Percentiles rank a stretch among this genome's conserved stretches.
These are phyloP conservation scores for Austropuccinia psidii DNA, from an alignment of 1,284 basidiomycete species.

Conservation along the genomic window DNA sequence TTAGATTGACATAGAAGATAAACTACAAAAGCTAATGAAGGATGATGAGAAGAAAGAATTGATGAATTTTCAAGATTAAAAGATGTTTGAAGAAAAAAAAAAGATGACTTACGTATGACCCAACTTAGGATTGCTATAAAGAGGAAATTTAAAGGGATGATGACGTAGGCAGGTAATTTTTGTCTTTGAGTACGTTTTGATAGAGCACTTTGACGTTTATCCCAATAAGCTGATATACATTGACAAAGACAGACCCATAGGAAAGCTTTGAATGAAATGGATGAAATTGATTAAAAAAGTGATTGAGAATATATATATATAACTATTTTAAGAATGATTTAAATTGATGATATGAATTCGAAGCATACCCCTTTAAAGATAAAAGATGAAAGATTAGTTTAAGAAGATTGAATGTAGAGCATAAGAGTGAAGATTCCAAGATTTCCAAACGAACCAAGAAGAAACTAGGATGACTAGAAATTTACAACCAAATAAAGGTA, in stretches of 20 bases:
- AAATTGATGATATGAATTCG: no score
- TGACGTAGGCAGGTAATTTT: background rate
- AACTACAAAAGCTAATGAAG: slow-evolving; percentile 1
- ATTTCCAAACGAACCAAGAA: slow-evolving; percentile 15
- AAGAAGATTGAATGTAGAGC: background rate
- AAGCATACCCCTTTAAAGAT: slow-evolving; percentile 1
- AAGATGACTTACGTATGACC: slow-evolving; percentile 12
- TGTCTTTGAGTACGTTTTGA: background rate
- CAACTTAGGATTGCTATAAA: slow-evolving; percentile 7
- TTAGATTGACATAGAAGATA: background rate
- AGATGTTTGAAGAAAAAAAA: background rate
- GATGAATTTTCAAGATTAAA: background rate
- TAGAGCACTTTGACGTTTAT: background rate
- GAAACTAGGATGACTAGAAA: slow-evolving; percentile 19
- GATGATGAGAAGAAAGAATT: background rate
- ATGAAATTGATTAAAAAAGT: background rate
- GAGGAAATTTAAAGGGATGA: background rate
- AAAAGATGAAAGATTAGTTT: background rate
- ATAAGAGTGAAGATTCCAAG: background rate
- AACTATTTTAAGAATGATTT: background rate
- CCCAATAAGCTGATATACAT: slow-evolving; percentile 23
- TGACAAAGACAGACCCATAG: slow-evolving; percentile 34
- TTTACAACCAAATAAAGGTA: slow-evolving; percentile 12
- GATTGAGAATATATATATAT: background rate
- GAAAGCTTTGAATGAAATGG: background rate